Percentiles rank a stretch among this genome's conserved stretches.
phyloP scores from a whole-genome alignment of 192 early-diverging fungal genomes.

The Coemansia sp. region DNA sequence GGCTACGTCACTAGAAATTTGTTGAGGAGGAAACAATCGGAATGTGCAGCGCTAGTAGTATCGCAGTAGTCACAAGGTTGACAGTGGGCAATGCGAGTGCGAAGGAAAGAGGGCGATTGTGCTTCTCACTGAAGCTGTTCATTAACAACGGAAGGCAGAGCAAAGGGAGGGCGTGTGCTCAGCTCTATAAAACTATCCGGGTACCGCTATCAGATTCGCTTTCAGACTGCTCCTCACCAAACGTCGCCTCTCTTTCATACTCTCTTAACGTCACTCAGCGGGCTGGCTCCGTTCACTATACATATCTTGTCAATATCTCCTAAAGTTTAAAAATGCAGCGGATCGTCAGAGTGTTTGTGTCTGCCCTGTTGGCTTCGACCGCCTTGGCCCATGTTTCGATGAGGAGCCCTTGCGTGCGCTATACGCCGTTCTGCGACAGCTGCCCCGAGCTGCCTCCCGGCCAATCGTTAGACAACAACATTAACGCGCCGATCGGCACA shows the following conservation, averaged over 20 bases:
- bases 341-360: constrained; percentile 3
- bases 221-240: neutral
- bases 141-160: neutral
- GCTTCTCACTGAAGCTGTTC: neutral
- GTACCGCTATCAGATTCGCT: neutral
- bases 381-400: constrained; percentile 32
- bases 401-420: constrained; percentile 39
- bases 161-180: neutral
- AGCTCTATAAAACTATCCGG: neutral
- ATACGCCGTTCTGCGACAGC: constrained; percentile 40
- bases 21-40: neutral
- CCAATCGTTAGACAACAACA: constrained; percentile 37
- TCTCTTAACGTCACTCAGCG: neutral
- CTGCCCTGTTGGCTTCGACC: constrained; percentile 10
- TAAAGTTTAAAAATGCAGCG: constrained; percentile 2
- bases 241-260: neutral
- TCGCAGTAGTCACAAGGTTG: constrained; percentile 1
- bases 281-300: constrained; percentile 2
- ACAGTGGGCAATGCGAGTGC: neutral
- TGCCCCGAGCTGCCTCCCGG: constrained; percentile 36
- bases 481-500: constrained; percentile 43
- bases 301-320: neutral
- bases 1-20: neutral
- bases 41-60: neutral
- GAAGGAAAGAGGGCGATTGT: neutral